Evolutionary conservation across 1,284 basidiomycete species (phyloP).

Genomic region (Dichomitus squalens): DNA sequence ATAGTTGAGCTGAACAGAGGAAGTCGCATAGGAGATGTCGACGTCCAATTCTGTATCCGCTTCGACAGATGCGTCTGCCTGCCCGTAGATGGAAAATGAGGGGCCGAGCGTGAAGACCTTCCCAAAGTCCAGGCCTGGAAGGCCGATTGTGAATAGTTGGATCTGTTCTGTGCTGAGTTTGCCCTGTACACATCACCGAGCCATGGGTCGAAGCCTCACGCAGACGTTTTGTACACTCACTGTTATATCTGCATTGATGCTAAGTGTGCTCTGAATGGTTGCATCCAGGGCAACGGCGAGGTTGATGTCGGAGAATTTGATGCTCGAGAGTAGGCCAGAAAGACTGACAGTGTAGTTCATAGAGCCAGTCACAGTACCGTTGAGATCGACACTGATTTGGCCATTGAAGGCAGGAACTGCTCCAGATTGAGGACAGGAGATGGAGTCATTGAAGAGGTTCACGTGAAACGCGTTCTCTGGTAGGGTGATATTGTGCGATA

Average conservation of each 20-base stretch:
- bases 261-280: neutral
- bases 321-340: neutral
- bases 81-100: slow-evolving; percentile 33
- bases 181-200: neutral
- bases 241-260: neutral
- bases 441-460: neutral
- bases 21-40: slow-evolving; percentile 35
- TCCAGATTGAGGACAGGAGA: slow-evolving; percentile 5
- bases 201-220: neutral
- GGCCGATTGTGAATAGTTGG: neutral
- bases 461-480: slow-evolving; percentile 1
- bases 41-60: slow-evolving; percentile 41
- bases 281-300: neutral
- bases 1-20: slow-evolving; percentile 43
- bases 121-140: neutral
- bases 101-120: slow-evolving; percentile 38
- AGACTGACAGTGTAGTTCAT: neutral
- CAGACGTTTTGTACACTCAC: neutral
- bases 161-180: neutral
- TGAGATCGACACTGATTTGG: neutral
- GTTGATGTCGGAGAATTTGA: neutral
- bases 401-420: neutral
- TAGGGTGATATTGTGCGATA: neutral
- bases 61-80: slow-evolving; percentile 34
- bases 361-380: neutral